Evolutionary conservation across 2,329 filamentous ascomycete species (phyloP).

Genomic region (Apiospora marii): DNA sequence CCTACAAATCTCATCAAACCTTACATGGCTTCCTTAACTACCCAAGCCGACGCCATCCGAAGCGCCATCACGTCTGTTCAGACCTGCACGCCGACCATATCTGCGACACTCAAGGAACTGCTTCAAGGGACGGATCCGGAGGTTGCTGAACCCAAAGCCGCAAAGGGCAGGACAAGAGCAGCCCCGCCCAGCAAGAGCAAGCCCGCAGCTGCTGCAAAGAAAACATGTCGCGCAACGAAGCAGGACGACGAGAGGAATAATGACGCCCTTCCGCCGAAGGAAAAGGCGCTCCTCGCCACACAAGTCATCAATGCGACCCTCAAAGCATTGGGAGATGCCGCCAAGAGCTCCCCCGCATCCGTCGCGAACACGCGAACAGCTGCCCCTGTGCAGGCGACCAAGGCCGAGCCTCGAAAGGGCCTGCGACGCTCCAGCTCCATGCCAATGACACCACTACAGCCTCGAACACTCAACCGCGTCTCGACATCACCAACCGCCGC

Average conservation of each 20-base stretch:
- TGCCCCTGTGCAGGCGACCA: slow-evolving; percentile 46
- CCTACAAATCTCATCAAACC: slow-evolving; percentile 31
- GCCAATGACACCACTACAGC: slow-evolving; percentile 68
- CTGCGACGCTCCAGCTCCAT: slow-evolving; percentile 63
- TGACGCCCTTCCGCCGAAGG: slow-evolving; percentile 59
- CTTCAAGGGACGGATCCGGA: slow-evolving; percentile 43
- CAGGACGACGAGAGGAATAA: slow-evolving; percentile 42
- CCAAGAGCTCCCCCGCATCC: slow-evolving; percentile 57
- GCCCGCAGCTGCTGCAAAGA: background rate
- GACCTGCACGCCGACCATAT: slow-evolving; percentile 60
- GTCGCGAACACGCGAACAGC: slow-evolving; percentile 37
- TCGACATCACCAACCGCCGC: slow-evolving; percentile 55
- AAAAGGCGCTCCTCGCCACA: slow-evolving; percentile 73
- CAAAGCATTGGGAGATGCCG: slow-evolving; percentile 72
- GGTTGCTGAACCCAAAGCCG: slow-evolving; percentile 41
- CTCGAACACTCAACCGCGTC: slow-evolving; percentile 67
- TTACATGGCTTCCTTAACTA: slow-evolving; percentile 53
- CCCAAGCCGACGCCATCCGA: slow-evolving; percentile 60
- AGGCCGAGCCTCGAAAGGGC: slow-evolving; percentile 48
- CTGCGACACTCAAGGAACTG: slow-evolving; percentile 57
- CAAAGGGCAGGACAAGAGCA: slow-evolving; percentile 40
- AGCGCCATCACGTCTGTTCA: slow-evolving; percentile 59
- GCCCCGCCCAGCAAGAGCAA: background rate
- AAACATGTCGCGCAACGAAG: slow-evolving; percentile 33
- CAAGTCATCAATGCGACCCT: slow-evolving; percentile 76